These are phyloP conservation scores for Eugenia klotzschiana DNA, from an alignment of 441 rosid genomes.

Conservation along the genomic window DNA sequence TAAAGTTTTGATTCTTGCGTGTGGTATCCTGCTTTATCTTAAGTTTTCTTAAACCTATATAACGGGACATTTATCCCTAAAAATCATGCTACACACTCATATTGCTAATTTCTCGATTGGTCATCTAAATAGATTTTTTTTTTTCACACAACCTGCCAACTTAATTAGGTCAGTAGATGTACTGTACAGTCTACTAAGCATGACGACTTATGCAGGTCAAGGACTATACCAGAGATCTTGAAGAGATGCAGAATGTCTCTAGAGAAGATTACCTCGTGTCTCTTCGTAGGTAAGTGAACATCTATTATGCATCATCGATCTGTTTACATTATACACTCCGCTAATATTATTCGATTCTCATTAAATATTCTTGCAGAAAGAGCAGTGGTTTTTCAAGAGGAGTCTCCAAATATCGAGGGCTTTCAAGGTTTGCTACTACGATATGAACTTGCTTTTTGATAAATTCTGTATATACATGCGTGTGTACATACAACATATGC, in stretches of 20 bases:
- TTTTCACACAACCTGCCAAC: background rate
- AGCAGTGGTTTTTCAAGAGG: constrained; percentile 76
- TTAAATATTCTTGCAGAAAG: constrained; percentile 40
- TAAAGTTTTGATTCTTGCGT: background rate
- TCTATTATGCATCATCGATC: background rate
- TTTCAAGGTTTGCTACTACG: constrained; percentile 31
- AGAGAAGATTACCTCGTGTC: constrained; percentile 69
- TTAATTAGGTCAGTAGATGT: background rate
- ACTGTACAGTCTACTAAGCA: background rate
- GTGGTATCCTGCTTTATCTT: background rate
- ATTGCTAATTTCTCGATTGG: background rate
- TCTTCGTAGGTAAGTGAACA: constrained; percentile 45
- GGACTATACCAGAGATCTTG: constrained; percentile 62
- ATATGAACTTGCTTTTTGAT: background rate
- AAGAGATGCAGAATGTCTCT: constrained; percentile 64
- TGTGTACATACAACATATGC: background rate
- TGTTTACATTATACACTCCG: background rate
- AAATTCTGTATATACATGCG: background rate
- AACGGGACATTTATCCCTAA: background rate
- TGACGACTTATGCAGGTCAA: constrained; percentile 27
- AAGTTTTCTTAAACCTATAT: background rate
- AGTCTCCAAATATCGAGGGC: constrained; percentile 58
- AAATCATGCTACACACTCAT: background rate
- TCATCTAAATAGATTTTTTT: background rate
- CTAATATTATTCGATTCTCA: constrained; percentile 9